Evolutionary conservation across 257 asterid genomes (phyloP), one percentile per base, ranked within the genome.

Genomic region (Gentiana macrophylla): DNA sequence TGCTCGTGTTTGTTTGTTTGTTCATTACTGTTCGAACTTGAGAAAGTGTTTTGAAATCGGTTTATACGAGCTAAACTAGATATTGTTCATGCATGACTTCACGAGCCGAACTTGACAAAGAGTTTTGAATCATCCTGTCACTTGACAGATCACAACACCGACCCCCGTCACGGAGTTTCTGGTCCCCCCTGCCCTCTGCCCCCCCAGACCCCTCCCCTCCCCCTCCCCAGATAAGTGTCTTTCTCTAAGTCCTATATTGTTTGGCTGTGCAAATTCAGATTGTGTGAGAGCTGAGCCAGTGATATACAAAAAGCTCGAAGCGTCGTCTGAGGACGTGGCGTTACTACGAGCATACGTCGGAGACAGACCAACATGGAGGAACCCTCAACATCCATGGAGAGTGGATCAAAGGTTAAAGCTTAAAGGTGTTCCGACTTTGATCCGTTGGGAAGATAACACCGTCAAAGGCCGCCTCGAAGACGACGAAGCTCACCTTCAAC

Each of bases 251-350:
- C 24, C 24, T 24, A 24, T 41, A 10, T 35, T 47, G 51, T 45
- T 37, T 32, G 52, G 63, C 66, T 52, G 10, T 49, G 56, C 5
- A 15, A 10, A 2, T 38, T 63, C 72, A 86, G 96, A 91, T 55
- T 91, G 96, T 63, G 98, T 91, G 32, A 74, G 96, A 68, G 96
- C 98, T 67, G 96, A 91, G 61, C 96, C 98, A 0, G 95, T 91
- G 76, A 86, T 91, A 68, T 81, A 71, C 89, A 82, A 84, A 72
- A 84, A 77, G 76, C 76, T 86, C 53, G 96, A 84, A 80, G 82
- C 71, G 1, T 81, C 91, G 12, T 11, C 89, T 0, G 92, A 79
- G 1, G 60, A 82, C 57, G 81, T 86, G 41, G 81, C 76, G 32
- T 75, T 90, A 63, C 72, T 90, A 72, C 86, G 80, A 74, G 95